Base-by-base conservation (phyloP, 768 basidiomycete species). In the Macrolepiota fuliginosa region DNA sequence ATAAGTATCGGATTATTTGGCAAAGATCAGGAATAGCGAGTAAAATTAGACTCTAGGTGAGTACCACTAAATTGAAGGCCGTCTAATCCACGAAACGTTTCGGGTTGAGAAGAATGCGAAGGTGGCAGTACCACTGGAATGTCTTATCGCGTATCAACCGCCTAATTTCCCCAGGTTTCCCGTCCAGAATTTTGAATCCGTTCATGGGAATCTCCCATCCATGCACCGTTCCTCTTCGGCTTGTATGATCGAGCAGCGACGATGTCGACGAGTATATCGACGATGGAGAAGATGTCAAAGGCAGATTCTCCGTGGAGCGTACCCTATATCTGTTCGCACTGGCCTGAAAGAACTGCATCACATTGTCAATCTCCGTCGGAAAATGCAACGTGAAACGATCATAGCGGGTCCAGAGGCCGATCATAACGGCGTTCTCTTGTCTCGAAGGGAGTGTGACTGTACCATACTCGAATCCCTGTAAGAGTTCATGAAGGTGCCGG, bases 381-480 rank as follows among this genome's bases (percentile, higher is more conserved):
- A 58, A 39, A 11, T 58, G 57, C 12, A 58, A 22, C 22, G 47
- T 58, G 13, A 58, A 51, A 5, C 57, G 57, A 19, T 51, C 57
- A 29, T 50, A 58, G 22, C 24, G 47, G 13, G 47, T 58, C 57
- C 57, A 58, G 47, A 58, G 49, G 10, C 39, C 13, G 17, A 58
- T 51, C 32, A 58, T 51, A n/a, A 9, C 10, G 29, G 50, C 37
- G 10, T 25, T 25, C 39, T 58, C 57, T 51, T 58, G 27, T 13
- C 32, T 32, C 1, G 57, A 19, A 5, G 49, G 36, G 39, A 27
- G 35, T 10, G 7, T 7, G 27, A 51, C 39, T 4, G 19, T 19
- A 12, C 47, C 37, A 2, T 36, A 12, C 24, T 50, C 36, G 35
- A 58, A 51, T 36, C 29, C 17, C 0, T 51, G 47, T 24, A 58